Base-by-base conservation (phyloP, 73 alveolate species). In the Paraurostyla sp. region DNA sequence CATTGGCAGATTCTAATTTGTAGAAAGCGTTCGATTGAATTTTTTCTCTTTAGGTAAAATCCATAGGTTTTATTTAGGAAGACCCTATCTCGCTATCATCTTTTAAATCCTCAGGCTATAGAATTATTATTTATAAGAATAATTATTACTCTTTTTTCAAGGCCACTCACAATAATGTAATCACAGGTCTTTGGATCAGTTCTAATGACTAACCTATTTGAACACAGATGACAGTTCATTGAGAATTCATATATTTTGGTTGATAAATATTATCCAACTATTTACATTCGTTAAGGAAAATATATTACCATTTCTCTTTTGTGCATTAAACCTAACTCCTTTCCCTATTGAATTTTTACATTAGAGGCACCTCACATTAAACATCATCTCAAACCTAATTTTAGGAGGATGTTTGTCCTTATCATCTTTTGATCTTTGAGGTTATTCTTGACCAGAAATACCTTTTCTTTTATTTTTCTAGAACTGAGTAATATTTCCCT, bases 251-350 rank as follows among this genome's bases (percentile, higher is more conserved):
- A 90, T 0, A 90, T 90, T 48, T 81, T 81, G 29, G 92, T 90
- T 22, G 92, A 83, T 20, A 90, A 71, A 71, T 90, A 90, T 65
- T 81, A 35, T 11, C 92, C 95, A 63, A 90, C 89, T 73, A 48
- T n/a, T 69, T 36, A 7, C 3, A 60, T 25, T 16, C 16, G 40
- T 35, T 32, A 36, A 69, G 7, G 4, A 46, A 73, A 16, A 42
- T 1, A 15, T 45, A 43, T 16, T 73, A 73, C 86, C 49, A 16
- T 57, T 81, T 20, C 51, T 62, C 82, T 90, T 90, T 48, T 86
- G 38, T 29, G 95, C 91, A 68, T 90, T 90, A 56, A 90, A 90
- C 41, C 95, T 54, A 20, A 90, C 95, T 0, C 95, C 95, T 50
- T 81, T 82, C 1, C 90, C 95, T 23, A 90, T 82, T 29, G 65